phyloP scores from a whole-genome alignment of 305 asterid genomes.

The Solanum hybrid region DNA sequence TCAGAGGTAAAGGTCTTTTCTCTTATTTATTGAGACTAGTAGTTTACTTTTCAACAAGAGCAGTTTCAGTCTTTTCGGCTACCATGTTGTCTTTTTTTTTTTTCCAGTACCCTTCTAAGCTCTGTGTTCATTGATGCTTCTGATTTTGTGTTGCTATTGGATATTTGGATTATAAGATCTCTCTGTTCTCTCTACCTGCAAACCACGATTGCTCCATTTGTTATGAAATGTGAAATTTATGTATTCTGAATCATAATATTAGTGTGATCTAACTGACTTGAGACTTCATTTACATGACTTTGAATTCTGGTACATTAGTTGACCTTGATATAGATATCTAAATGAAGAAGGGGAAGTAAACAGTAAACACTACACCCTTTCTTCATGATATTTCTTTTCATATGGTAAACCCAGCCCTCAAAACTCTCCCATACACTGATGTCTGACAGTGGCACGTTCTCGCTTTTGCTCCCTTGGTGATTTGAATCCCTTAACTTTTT shows the following conservation, averaged over 20 bases:
- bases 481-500: not conserved
- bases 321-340: not conserved
- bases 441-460: not conserved
- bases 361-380: not conserved
- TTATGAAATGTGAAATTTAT: not conserved
- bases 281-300: not conserved
- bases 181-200: not conserved
- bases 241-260: not conserved
- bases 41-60: not conserved
- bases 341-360: not conserved
- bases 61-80: not conserved
- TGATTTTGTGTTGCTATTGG: not conserved
- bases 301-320: not conserved
- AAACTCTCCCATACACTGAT: not conserved
- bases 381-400: not conserved
- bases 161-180: not conserved
- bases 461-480: not conserved
- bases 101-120: not conserved
- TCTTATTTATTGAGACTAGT: not conserved
- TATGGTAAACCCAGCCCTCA: not conserved
- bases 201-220: not conserved
- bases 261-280: not conserved
- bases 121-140: not conserved
- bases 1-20: constrained; percentile 51
- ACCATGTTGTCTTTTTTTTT: not conserved